A percentile compares a stretch with the other conserved stretches of the same genome.
These are phyloP conservation scores for Aspergillus baeticus DNA, from an alignment of 495 filamentous ascomycete species.

Conservation along the genomic window DNA sequence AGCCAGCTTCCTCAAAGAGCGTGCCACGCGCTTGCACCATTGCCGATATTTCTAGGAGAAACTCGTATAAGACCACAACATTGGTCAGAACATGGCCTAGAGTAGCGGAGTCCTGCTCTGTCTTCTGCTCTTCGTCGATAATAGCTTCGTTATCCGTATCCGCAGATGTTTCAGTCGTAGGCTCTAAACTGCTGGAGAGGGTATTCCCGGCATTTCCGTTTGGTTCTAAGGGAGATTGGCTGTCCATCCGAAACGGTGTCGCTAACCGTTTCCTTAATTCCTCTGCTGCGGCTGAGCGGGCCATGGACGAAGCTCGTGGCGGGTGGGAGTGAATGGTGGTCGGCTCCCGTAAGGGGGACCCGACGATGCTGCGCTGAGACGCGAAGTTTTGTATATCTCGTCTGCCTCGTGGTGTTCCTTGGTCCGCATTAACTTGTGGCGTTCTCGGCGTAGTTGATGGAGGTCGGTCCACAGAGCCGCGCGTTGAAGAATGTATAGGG, in stretches of 20 bases:
- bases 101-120: slow-evolving; percentile 41
- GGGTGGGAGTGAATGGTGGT: slow-evolving; percentile 20
- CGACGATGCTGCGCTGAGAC: slow-evolving; percentile 22
- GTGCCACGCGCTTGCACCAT: slow-evolving; percentile 82
- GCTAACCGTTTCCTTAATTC: slow-evolving; percentile 38
- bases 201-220: background rate
- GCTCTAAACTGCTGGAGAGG: no score
- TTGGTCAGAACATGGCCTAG: slow-evolving; percentile 85
- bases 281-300: slow-evolving; percentile 30
- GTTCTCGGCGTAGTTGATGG: slow-evolving; percentile 14
- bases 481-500: no score
- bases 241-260: slow-evolving; percentile 32
- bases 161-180: background rate
- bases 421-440: slow-evolving; percentile 11
- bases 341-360: slow-evolving; percentile 23
- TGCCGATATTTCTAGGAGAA: slow-evolving; percentile 84
- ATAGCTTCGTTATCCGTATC: slow-evolving; percentile 21
- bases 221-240: background rate
- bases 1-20: slow-evolving; percentile 82
- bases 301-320: slow-evolving; percentile 31
- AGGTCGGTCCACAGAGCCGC: no score
- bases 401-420: slow-evolving; percentile 21
- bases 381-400: slow-evolving; percentile 8
- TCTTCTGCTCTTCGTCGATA: slow-evolving; percentile 40
- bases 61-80: slow-evolving; percentile 63